Base-by-base conservation (phyloP, 768 basidiomycete genomes). In the Hericium erinaceus region DNA sequence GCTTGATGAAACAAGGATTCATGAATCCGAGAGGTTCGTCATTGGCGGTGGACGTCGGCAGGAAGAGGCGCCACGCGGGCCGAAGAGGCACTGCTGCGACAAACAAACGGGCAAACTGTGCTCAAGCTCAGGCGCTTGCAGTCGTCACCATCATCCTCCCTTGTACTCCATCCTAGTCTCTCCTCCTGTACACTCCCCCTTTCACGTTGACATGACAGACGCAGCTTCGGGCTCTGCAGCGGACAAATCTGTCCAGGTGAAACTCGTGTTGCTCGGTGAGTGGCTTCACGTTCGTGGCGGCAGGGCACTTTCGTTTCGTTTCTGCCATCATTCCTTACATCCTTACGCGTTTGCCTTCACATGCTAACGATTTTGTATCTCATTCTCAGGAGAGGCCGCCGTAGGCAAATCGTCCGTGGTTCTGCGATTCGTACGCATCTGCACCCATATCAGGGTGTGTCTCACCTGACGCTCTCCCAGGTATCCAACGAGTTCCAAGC, bases 371-470 rank as follows among this genome's bases (percentile, higher is more conserved):
- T 26, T 7, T 51, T 51, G 33, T 2, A 26, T 51, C 11, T 33
- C 16, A 24, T 26, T 9, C 10, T 48, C 65, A 98, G 95, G 95
- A 65, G 95, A 99, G 77, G 95, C 95, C 59, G 95, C 95, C 55
- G 95, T 99, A 48, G 95, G 95, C 60, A 99, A 99, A 79, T 97
- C 95, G 10, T 97, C 93, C n/a, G 85, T 99, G 55, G 95, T 98
- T 49, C 81, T 98, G 59, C 86, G 95, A 71, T 99, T 99, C 72
- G 94, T 97, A 71, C 64, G 89, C 76, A 44, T 54, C 18, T 51
- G 44, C 64, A 60, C 28, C 64, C 18, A 4, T 60, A 15, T 49
- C 41, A 38, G 39, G 37, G 20, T 40, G 48, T 48, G 39, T 40
- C 24, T 40, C 22, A 48, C 51, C 26, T 39, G 24, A 16, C 50